Evolutionary conservation across 331 rosid genomes (phyloP), one percentile per base, ranked within the genome.

Genomic region (Stylosanthes scabra): DNA sequence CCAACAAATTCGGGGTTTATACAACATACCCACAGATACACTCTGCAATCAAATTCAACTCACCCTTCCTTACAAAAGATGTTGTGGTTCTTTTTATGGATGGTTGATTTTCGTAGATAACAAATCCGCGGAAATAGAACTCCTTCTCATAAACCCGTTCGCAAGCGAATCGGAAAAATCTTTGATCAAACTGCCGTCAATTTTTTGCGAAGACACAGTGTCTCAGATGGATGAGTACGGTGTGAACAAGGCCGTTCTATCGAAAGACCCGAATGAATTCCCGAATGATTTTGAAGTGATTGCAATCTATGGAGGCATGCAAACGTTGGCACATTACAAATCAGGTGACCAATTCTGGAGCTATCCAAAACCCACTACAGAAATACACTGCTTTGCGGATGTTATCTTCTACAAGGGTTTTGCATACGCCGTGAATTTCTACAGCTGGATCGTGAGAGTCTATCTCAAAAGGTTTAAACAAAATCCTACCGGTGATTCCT

Each of bases 241-340:
- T 0, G 42, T 28, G 0, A 0, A 1, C 7, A 58, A 58, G 7
- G 63, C 41, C n/a, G 29, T 58, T 5, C 31, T 28, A 9, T 59
- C 63, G 12, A 59, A 59, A 11, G 63, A 59, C 5, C 63, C 42
- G 5, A 1, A 29, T 59, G 8, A 3, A 3, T 59, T 16, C 2
- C 63, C 63, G 12, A 3, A 59, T 11, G 63, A 59, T 59, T 59
- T 28, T 11, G 63, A 59, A 59, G 63, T 59, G 8, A 11, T 59
- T 7, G 63, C 42, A 59, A 11, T 29, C 12, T 59, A 59, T 11
- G 42, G 42, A 2, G 14, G 15, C 8, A 5, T 4, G 10, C 0
- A 9, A 28, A 59, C 6, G 7, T 29, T 59, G 42, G 41, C 63
- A 0, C 63, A 59, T 59, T 59, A 59, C 8, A 59, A 29, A 41